Evolutionary conservation across 768 basidiomycete species (phyloP), one percentile per base, ranked within the genome.

Genomic region (Lentinula sp.): DNA sequence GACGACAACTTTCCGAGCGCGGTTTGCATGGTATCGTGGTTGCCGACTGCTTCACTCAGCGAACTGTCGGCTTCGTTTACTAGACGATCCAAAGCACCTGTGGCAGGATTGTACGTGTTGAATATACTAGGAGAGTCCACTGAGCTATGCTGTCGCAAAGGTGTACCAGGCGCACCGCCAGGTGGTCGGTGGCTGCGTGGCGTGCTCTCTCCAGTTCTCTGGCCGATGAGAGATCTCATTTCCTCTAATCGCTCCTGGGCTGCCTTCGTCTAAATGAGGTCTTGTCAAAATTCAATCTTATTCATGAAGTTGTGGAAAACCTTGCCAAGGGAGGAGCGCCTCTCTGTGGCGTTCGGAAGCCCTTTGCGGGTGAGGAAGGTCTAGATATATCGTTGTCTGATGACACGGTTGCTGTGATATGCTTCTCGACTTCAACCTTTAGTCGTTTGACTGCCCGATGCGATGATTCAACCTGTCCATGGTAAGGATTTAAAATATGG

Each of bases 231-330:
- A 64, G 82, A 83, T 43, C 86, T 82, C 91, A 94, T 91, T 70
- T 94, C 92, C 66, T 91, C 85, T 78, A 92, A 80, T 23, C 92
- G 85, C 39, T 86, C 86, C 65, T 85, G 86, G 39, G 91, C 90
- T 59, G 86, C 91, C 67, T 74, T 85, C 12, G 83, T 88, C 91
- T 93, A 65, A 4, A 62, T 39, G 49, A 23, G 42, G 45, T 18
- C 37, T 15, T 56, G 16, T 56, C 48, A 52, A 36, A 45, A 62
- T 46, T 35, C 3, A 23, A 63, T 32, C 56, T 52, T 54, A 58
- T 18, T 48, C 42, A 46, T 55, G 35, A 52, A 46, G 54, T 28
- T 42, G 2, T 37, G 8, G 58, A 61, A 15, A 33, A 62, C 73
- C 64, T 66, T 13, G 87, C 83, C 71, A 83, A 63, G 12, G 78